Base-by-base conservation (phyloP, 106 monocot genomes). In the Hemerocallis citrina region DNA sequence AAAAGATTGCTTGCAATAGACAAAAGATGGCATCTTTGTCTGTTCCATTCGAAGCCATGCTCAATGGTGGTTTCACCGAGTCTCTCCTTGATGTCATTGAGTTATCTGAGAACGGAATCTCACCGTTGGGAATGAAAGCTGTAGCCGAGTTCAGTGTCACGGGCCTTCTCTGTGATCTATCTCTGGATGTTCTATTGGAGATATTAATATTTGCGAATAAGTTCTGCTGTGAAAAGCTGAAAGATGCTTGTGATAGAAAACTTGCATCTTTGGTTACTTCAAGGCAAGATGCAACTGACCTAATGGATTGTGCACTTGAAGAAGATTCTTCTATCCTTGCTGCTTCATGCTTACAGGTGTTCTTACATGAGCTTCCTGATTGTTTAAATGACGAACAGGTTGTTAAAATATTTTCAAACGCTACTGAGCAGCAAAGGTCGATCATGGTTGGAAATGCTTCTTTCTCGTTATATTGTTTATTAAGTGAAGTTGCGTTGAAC, bases 151-250 rank as follows among this genome's bases (percentile, higher is more conserved):
- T 85, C 73, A 85, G 84, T 61, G 9, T 39, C 8, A 63, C 45
- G 8, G 77, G 72, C 8, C 36, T 21, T 28, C 72, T 98, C 63
- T 29, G 50, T 25, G 82, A 92, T 65, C 59, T 85, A 52, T 59
- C 84, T 23, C 42, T 68, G 17, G 88, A 91, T 21, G 19, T 73
- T 31, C 66, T 85, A 14, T 34, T 98, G 61, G 98, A 98, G 49
- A 85, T 98, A 29, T 74, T 98, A 23, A 42, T 88, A 13, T 98
- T 98, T 78, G 79, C 98, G 32, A 92, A 98, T 62, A 92, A 73
- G 58, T 98, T 92, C 51, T 98, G 87, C 54, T 98, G 98, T 47
- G 98, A 98, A 75, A 84, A 64, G 28, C 82, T 98, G 7, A 92
- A 85, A 71, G 88, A 84, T 62, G 77, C 82, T 30, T 98, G 98